phyloP scores from a whole-genome alignment of 805 yeast genomes.

The Myxozyma neotropica region DNA sequence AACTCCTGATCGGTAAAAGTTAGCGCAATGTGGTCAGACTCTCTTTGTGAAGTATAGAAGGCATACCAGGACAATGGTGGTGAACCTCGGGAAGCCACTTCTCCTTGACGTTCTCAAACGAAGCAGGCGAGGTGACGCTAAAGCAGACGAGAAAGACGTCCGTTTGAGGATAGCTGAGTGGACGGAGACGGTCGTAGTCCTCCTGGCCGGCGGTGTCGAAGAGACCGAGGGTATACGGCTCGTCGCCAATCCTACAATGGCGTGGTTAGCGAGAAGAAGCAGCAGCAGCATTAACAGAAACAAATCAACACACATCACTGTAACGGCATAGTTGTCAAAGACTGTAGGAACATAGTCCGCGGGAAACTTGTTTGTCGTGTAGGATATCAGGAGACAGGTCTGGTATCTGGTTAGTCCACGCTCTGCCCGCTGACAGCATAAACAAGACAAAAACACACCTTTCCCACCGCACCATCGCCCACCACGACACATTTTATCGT shows the following conservation, averaged over 20 bases:
- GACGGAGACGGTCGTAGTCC: conserved; percentile 97
- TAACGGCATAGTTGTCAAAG: conserved; percentile 68
- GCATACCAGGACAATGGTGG: conserved; percentile 77
- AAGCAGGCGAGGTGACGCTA: conserved; percentile 94
- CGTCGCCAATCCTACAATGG: conserved; percentile 75
- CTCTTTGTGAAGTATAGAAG: not conserved
- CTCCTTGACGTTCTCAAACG: conserved; percentile 95
- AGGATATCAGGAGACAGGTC: conserved; percentile 92
- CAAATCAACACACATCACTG: conserved; percentile 59
- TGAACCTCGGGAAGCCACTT: conserved; percentile 99
- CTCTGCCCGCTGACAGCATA: not conserved
- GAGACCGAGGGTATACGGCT: conserved; percentile 94
- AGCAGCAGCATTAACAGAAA: not conserved
- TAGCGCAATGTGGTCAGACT: not conserved
- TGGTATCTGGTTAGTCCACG: conserved; percentile 24
- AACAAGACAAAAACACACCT: conserved; percentile 44
- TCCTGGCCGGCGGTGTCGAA: conserved; percentile 99
- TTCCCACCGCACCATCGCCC: conserved; percentile 99
- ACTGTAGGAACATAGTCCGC: conserved; percentile 98
- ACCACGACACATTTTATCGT: conserved; percentile 88
- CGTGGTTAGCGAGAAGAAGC: not conserved
- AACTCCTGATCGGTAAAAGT: conserved; percentile 55
- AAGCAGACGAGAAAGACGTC: conserved; percentile 96
- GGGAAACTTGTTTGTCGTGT: conserved; percentile 95
- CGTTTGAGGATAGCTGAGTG: conserved; percentile 94